Conservation (phyloP, 2,329 filamentous ascomycete genomes). For the Trichoderma simmonsii region DNA sequence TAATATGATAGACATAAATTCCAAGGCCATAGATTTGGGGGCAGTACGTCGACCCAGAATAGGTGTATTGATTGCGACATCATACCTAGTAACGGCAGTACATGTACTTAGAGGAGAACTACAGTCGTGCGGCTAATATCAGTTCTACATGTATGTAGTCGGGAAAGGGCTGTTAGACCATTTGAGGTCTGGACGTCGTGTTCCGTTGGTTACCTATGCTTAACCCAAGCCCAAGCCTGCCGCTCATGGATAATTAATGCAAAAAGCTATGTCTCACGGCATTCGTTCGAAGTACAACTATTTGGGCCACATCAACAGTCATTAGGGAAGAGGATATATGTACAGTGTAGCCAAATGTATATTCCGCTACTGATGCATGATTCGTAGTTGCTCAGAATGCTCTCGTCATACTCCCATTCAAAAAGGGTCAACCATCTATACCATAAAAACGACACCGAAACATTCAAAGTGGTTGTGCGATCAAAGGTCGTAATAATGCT, state of each 20-base stretch:
- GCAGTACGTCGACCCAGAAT: not conserved
- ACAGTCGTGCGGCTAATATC: not conserved
- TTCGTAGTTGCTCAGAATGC: not conserved
- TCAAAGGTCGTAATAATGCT: not conserved
- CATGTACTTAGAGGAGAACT: not conserved
- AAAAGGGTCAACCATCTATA: not conserved
- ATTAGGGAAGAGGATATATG: not conserved
- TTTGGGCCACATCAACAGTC: not conserved
- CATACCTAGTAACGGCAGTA: not conserved
- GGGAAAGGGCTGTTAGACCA: not conserved
- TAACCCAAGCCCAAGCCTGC: not conserved
- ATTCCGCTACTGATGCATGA: slow-evolving; percentile 3
- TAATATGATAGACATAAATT: not conserved
- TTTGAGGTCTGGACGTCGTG: not conserved
- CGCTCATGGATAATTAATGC: not conserved
- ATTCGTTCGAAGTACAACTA: not conserved
- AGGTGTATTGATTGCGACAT: not conserved
- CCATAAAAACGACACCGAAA: not conserved
- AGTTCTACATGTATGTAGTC: not conserved
- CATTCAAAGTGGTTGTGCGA: not conserved
- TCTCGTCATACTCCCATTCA: not conserved
- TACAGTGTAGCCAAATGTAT: not conserved
- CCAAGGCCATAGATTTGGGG: not conserved
- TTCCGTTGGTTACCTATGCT: not conserved
- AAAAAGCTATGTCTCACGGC: not conserved